Evolutionary conservation across 2,329 filamentous ascomycete species (phyloP), one percentile per base, ranked within the genome.

Genomic region (Tympanopsis confertula): DNA sequence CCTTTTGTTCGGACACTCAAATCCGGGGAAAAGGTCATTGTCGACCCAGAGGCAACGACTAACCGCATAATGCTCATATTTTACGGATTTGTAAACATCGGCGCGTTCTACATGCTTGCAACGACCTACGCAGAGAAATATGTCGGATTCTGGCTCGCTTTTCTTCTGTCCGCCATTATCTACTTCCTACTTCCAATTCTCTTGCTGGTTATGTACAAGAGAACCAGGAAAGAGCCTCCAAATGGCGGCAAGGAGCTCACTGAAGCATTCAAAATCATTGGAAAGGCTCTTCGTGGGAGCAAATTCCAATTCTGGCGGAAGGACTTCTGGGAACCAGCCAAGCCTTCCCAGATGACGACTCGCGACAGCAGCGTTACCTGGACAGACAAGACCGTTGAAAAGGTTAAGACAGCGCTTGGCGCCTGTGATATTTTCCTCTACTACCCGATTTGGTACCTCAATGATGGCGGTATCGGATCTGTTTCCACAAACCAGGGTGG

Each of bases 321-420:
- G 19, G 59, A 62, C 13, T 70, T 80, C 50, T 82, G 76, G 76
- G 60, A 78, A 18, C 58, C 61, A 14, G 70, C 71, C 20, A 71
- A 69, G 58, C 78, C 78, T 5, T 70, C 66, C 35, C 5, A 12
- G 5, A 12, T 36, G 7, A 58, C 59, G 1, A 61, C 45, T 50
- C 55, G 47, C 56, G 64, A 48, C 61, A 42, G 44, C 0, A 66
- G 61, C 55, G 78, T 80, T 62, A 65, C 62, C 13, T 82, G 78
- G 45, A 73, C 75, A 32, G 76, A 82, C 46, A 69, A 69, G 24
- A 79, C 77, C 63, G 78, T 86, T 37, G 73, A 75, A 47, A 77
- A 83, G 46, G 69, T 79, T 13, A 63, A 64, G 39, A 73, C 78
- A 50, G 65, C 61, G 0, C 7, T 33, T 7, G 30, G 30, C 19